phyloP scores from a whole-genome alignment of 1,139 yeast species.

The Suhomyces yuchorum region DNA sequence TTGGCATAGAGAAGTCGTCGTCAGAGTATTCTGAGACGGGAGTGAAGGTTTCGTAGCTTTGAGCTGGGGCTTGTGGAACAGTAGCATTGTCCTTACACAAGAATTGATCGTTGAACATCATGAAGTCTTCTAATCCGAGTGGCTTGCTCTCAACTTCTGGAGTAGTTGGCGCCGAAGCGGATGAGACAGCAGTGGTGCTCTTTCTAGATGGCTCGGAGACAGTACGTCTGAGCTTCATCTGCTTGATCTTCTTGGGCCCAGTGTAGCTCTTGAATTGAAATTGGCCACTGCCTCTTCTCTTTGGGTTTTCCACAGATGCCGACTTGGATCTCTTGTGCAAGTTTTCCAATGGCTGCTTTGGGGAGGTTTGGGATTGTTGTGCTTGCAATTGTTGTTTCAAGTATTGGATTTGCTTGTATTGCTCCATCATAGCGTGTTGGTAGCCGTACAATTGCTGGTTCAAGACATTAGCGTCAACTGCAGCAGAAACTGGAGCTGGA shows the following conservation, averaged over 20 bases:
- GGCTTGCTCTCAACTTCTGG: slow-evolving; percentile 16
- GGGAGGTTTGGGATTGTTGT: slow-evolving; percentile 8
- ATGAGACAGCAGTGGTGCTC: slow-evolving; percentile 10
- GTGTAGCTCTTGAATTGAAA: slow-evolving; percentile 44
- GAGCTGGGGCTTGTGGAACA: slow-evolving; percentile 6
- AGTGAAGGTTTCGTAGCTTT: slow-evolving; percentile 18
- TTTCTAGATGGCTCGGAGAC: slow-evolving; percentile 25
- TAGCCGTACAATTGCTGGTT: slow-evolving; percentile 24
- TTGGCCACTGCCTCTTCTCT: slow-evolving; percentile 31
- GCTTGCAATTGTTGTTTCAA: slow-evolving; percentile 28
- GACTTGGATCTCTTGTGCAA: slow-evolving; percentile 32
- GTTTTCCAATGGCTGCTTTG: slow-evolving; percentile 12
- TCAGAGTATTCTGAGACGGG: slow-evolving; percentile 31
- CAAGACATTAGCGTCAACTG: slow-evolving; percentile 12
- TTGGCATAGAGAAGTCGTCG: slow-evolving; percentile 18
- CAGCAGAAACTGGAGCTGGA: slow-evolving; percentile 2
- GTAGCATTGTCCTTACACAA: slow-evolving; percentile 11
- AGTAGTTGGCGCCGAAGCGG: slow-evolving; percentile 10
- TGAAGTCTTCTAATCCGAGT: slow-evolving; percentile 34
- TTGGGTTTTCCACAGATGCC: slow-evolving; percentile 19
- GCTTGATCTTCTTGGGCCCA: slow-evolving; percentile 35
- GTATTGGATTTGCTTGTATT: slow-evolving; percentile 28
- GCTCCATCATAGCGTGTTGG: slow-evolving; percentile 30
- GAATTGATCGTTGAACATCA: slow-evolving; percentile 29
- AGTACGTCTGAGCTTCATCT: slow-evolving; percentile 23